phyloP scores from a whole-genome alignment of 257 asterid species.

The Scutellaria barbata region DNA sequence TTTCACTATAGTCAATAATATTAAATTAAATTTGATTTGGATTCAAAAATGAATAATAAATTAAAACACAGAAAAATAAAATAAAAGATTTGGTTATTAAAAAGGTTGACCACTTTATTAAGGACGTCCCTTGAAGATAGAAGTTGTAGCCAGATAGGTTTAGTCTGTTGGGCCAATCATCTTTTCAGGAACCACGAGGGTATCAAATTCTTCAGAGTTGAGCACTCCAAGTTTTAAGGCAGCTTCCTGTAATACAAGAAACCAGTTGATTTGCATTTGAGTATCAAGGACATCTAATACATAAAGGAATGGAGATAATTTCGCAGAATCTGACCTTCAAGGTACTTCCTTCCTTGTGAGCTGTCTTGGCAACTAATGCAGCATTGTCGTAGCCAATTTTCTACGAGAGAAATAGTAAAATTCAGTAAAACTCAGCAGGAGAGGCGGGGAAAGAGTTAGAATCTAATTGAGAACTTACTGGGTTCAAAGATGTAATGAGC shows the following conservation, averaged over 20 bases:
- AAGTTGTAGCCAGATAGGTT: constrained; percentile 20
- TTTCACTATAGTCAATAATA: no score
- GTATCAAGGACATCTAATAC: no score
- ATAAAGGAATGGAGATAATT: neutral
- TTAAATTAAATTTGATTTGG: neutral
- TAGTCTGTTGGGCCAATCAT: constrained; percentile 89
- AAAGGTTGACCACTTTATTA: neutral
- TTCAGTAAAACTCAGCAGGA: constrained; percentile 16
- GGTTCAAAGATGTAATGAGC: constrained; percentile 97
- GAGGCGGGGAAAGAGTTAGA: neutral
- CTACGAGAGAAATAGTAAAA: constrained; percentile 47
- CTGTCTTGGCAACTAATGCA: constrained; percentile 96
- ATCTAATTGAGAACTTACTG: constrained; percentile 54
- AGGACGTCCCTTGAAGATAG: constrained; percentile 3
- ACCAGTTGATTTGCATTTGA: no score
- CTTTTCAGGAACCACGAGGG: constrained; percentile 87
- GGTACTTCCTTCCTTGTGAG: constrained; percentile 95
- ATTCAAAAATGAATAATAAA: neutral
- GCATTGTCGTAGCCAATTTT: constrained; percentile 98
- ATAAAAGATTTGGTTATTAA: neutral
- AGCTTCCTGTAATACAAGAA: no score
- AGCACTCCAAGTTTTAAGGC: constrained; percentile 84
- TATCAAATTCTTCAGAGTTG: constrained; percentile 73
- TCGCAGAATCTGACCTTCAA: constrained; percentile 62
- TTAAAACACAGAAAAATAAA: neutral